A percentile compares a stretch with the other conserved stretches of the same genome.
These are phyloP conservation scores for Diaporthe citri DNA, from an alignment of 2,329 filamentous ascomycete genomes.

Conservation along the genomic window DNA sequence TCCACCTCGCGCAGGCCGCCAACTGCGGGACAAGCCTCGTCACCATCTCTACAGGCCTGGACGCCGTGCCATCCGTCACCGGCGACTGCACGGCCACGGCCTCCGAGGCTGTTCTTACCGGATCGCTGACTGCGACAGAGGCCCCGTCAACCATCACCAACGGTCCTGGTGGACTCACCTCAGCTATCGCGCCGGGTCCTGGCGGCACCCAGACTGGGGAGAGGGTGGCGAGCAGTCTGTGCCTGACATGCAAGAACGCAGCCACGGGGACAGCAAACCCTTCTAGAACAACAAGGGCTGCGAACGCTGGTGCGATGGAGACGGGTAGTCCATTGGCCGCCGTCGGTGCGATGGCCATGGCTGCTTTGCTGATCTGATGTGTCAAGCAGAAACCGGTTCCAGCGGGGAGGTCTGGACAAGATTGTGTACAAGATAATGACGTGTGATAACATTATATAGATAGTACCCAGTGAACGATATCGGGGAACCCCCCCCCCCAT, in stretches of 20 bases:
- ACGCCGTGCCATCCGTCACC: slow-evolving; percentile 33
- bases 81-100: slow-evolving; percentile 28
- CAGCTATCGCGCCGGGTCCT: background rate
- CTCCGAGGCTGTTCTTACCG: background rate
- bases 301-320: background rate
- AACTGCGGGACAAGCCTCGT: slow-evolving; percentile 35
- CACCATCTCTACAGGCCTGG: slow-evolving; percentile 23
- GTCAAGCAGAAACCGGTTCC: background rate
- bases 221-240: slow-evolving; percentile 18
- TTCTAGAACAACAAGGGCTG: background rate
- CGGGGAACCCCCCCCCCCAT: no score
- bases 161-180: background rate
- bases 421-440: background rate
- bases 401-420: background rate
- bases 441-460: background rate
- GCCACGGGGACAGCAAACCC: background rate
- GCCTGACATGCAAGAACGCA: slow-evolving; percentile 16
- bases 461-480: background rate
- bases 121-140: slow-evolving; percentile 3
- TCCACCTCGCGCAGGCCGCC: slow-evolving; percentile 39
- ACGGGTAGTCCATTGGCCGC: slow-evolving; percentile 3
- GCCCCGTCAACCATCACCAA: slow-evolving; percentile 25
- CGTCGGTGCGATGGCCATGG: slow-evolving; percentile 11
- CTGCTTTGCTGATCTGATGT: slow-evolving; percentile 14
- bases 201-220: background rate